Percentiles rank a stretch among this genome's conserved stretches.
These are phyloP conservation scores for Ganoderma resinaceum DNA, from an alignment of 1,284 basidiomycete species.

Conservation along the genomic window DNA sequence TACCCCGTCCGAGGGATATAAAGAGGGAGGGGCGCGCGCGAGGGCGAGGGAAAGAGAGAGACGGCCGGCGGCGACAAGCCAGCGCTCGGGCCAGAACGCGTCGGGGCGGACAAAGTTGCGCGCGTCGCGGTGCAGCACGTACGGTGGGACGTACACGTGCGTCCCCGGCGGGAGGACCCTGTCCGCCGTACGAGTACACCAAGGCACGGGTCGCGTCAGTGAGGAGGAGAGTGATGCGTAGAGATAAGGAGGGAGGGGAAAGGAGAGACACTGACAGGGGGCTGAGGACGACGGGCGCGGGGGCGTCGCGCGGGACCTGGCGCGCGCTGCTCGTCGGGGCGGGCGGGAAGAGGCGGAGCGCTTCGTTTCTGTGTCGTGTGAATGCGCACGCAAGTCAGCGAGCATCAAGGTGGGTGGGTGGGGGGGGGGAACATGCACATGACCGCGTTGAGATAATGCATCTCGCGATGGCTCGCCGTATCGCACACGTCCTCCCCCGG, in stretches of 20 bases:
- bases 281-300: slow-evolving; percentile 27
- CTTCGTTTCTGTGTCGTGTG: slow-evolving; percentile 64
- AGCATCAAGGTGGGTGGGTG: slow-evolving; percentile 24
- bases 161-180: slow-evolving; percentile 2
- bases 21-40: neutral
- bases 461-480: slow-evolving; percentile 25
- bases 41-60: neutral
- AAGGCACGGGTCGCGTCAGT: neutral
- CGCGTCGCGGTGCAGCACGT: slow-evolving; percentile 9
- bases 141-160: neutral
- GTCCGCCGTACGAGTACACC: neutral
- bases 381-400: neutral
- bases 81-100: slow-evolving; percentile 18
- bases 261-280: slow-evolving; percentile 32
- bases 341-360: slow-evolving; percentile 59
- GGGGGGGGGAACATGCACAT: slow-evolving; percentile 30
- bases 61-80: slow-evolving; percentile 8
- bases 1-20: too few species aligned
- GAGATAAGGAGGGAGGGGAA: neutral
- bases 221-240: neutral
- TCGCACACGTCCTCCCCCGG: slow-evolving; percentile 34
- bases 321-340: slow-evolving; percentile 47
- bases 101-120: slow-evolving; percentile 11
- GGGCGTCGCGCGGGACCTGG: slow-evolving; percentile 34
- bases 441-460: slow-evolving; percentile 39